Percentiles rank a stretch among this genome's conserved stretches.
Evolutionary conservation across 345 rosid species (phyloP).

Genomic region (Gossypium mustelinum): DNA sequence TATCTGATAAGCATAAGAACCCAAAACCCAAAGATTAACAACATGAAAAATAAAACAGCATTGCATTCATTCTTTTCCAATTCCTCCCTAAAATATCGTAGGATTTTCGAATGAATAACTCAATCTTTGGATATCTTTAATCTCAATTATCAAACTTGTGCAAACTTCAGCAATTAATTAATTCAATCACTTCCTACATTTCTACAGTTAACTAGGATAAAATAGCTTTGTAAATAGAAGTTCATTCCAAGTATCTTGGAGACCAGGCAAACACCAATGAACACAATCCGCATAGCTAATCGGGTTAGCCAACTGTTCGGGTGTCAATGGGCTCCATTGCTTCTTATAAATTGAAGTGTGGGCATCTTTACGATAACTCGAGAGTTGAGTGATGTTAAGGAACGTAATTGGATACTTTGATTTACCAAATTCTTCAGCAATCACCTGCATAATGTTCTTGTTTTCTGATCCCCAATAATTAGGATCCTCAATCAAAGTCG

Average conservation of each 20-base stretch:
- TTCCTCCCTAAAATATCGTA: no score
- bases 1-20: no score
- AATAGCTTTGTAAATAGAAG: slow-evolving; percentile 80
- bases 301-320: slow-evolving; percentile 65
- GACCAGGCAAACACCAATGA: slow-evolving; percentile 94
- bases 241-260: slow-evolving; percentile 93
- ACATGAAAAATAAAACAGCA: background rate
- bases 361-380: slow-evolving; percentile 75
- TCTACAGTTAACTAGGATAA: slow-evolving; percentile 31
- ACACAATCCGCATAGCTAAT: slow-evolving; percentile 79
- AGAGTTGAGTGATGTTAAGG: slow-evolving; percentile 81
- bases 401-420: slow-evolving; percentile 65
- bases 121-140: background rate
- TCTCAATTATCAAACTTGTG: no score
- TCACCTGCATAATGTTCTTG: slow-evolving; percentile 65
- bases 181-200: background rate
- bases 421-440: slow-evolving; percentile 60
- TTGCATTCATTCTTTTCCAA: background rate
- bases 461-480: slow-evolving; percentile 83
- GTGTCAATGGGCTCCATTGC: slow-evolving; percentile 69
- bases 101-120: no score
- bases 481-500: slow-evolving; percentile 52
- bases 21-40: background rate
- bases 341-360: slow-evolving; percentile 93
- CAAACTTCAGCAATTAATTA: background rate